Percentiles rank a stretch among this genome's conserved stretches.
Conservation (phyloP, 345 rosid genomes). For the Citrus cavaleriei region DNA sequence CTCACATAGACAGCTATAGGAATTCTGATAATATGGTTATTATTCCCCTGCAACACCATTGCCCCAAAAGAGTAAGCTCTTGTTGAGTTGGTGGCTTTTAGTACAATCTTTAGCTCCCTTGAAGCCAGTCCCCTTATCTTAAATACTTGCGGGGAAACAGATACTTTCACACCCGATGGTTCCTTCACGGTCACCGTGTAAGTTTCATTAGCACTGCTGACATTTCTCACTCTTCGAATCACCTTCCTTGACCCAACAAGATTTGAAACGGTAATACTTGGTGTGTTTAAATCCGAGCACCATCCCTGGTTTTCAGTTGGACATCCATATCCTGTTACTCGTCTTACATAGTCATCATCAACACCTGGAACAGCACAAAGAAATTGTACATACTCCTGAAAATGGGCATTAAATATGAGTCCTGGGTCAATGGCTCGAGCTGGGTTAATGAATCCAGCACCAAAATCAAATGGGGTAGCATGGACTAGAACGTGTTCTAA, state of each 20-base stretch:
- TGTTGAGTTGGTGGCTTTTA: conserved; percentile 25
- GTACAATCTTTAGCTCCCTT: conserved; percentile 24
- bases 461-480: conserved; percentile 43
- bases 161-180: conserved; percentile 27
- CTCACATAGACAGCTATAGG: conserved; percentile 36
- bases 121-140: conserved; percentile 25
- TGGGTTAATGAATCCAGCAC: conserved; percentile 41
- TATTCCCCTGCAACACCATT: conserved; percentile 30
- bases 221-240: conserved; percentile 30
- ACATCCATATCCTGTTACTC: conserved; percentile 30
- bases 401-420: conserved; percentile 36
- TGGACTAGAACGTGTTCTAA: conserved; percentile 27
- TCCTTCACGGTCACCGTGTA: conserved; percentile 29
- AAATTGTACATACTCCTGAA: conserved; percentile 32
- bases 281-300: conserved; percentile 42
- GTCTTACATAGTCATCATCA: conserved; percentile 29
- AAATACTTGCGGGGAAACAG: conserved; percentile 20
- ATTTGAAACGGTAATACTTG: conserved; percentile 35
- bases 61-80: conserved; percentile 34
- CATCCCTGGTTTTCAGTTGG: conserved; percentile 17
- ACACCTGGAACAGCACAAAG: conserved; percentile 47
- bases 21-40: conserved; percentile 31
- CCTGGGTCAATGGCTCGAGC: conserved; percentile 43
- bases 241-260: conserved; percentile 36
- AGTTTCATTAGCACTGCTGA: conserved; percentile 20